These are phyloP conservation scores for Kokia cookei DNA, from an alignment of 441 rosid species.

Conservation along the genomic window DNA sequence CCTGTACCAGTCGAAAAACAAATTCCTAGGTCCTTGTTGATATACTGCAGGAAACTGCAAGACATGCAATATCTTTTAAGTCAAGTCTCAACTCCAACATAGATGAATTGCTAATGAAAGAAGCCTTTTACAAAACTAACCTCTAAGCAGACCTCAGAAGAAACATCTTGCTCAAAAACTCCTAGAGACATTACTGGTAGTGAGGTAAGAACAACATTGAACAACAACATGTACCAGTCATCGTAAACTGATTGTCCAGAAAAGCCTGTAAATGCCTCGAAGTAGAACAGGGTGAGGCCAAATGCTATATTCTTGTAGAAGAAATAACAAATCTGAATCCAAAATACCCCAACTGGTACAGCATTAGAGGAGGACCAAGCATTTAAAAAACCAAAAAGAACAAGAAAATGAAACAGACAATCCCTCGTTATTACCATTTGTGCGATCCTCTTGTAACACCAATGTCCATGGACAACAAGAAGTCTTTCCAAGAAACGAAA, in stretches of 20 bases:
- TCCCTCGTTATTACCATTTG: slow-evolving; percentile 66
- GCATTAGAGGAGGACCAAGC: slow-evolving; percentile 4
- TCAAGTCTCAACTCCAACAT: background rate
- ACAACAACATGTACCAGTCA: slow-evolving; percentile 91
- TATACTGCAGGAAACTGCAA: slow-evolving; percentile 92
- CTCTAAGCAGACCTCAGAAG: slow-evolving; percentile 94
- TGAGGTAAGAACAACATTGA: slow-evolving; percentile 94
- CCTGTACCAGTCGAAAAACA: slow-evolving; percentile 90
- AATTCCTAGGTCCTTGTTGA: slow-evolving; percentile 89
- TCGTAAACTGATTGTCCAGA: slow-evolving; percentile 95
- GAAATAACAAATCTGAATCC: slow-evolving; percentile 87
- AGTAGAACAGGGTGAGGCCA: slow-evolving; percentile 97
- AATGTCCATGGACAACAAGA: slow-evolving; percentile 96
- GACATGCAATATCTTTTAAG: slow-evolving; percentile 7
- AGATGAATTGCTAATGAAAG: background rate
- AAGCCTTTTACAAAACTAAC: slow-evolving; percentile 27
- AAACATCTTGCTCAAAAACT: slow-evolving; percentile 95
- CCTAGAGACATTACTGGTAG: slow-evolving; percentile 96
- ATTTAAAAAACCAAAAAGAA: background rate
- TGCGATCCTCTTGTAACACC: slow-evolving; percentile 99
- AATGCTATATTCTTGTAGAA: slow-evolving; percentile 98
- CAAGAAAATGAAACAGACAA: background rate
- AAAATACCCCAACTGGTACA: background rate
- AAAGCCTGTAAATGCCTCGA: slow-evolving; percentile 90
- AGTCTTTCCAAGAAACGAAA: slow-evolving; percentile 94